These are phyloP conservation scores for Athelia psychrophila DNA, from an alignment of 1,284 basidiomycete species.

Conservation along the genomic window DNA sequence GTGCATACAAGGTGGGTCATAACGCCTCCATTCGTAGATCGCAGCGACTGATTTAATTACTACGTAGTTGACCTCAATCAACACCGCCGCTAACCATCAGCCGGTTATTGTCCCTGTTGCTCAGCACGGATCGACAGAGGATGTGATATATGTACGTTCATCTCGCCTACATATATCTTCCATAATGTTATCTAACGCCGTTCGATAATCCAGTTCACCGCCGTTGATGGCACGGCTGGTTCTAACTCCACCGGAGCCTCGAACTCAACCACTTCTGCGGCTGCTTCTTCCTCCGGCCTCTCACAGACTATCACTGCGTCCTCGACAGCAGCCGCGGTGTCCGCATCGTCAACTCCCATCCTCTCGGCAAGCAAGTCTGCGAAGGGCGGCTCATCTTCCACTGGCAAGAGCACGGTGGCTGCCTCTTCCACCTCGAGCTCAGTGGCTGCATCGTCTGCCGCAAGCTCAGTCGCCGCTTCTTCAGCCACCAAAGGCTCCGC, in stretches of 20 bases:
- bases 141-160: constrained; percentile 55
- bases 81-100: constrained; percentile 58
- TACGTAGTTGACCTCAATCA: constrained; percentile 40
- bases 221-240: constrained; percentile 27
- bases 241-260: constrained; percentile 2
- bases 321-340: too few species aligned
- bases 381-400: neutral
- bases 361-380: neutral
- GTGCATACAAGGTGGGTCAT: constrained; percentile 40
- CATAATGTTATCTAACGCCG: constrained; percentile 6
- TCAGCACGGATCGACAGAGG: constrained; percentile 62
- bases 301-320: neutral
- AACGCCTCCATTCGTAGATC: too few species aligned
- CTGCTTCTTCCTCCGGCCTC: neutral
- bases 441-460: neutral
- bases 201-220: constrained; percentile 41
- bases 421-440: neutral
- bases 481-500: neutral
- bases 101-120: constrained; percentile 51
- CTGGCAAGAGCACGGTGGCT: neutral
- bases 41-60: too few species aligned
- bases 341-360: too few species aligned
- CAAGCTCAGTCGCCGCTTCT: neutral
- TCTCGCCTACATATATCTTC: constrained; percentile 2
- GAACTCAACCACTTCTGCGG: neutral